Evolutionary conservation across 208 protist genomes (phyloP).

Genomic region (Leishmania tarentolae): DNA sequence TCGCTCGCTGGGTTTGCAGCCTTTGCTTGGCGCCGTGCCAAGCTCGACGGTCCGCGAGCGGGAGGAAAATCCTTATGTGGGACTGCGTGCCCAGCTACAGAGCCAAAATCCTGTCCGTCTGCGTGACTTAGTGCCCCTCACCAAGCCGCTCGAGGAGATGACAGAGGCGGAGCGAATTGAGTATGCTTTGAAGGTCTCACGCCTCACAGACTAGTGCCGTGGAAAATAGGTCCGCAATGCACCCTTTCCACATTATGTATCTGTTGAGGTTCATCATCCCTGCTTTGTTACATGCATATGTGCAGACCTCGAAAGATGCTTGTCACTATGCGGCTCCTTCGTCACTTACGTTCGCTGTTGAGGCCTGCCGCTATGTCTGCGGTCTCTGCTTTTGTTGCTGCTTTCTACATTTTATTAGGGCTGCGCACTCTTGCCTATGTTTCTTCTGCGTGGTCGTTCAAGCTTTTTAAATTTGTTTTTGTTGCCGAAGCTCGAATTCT

Average conservation of each 20-base stretch:
- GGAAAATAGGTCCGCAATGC: background rate
- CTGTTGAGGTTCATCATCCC: too few species aligned
- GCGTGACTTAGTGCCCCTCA: slow-evolving; percentile 56
- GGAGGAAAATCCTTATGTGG: slow-evolving; percentile 37
- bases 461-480: background rate
- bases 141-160: slow-evolving; percentile 80
- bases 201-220: slow-evolving; percentile 41
- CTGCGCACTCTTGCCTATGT: too few species aligned
- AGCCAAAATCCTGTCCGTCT: slow-evolving; percentile 46
- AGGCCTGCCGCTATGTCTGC: background rate
- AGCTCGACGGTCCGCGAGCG: background rate
- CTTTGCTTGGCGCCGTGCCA: slow-evolving; percentile 32
- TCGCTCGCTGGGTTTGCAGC: slow-evolving; percentile 55
- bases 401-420: background rate
- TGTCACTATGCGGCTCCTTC: background rate
- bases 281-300: too few species aligned
- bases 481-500: background rate
- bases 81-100: slow-evolving; percentile 53
- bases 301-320: background rate
- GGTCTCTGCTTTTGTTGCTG: background rate
- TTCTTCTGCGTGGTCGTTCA: background rate
- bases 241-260: background rate
- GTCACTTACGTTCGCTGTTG: background rate
- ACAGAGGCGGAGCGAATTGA: slow-evolving; percentile 71
- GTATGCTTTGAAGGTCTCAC: slow-evolving; percentile 62